Evolutionary conservation across 495 filamentous ascomycete genomes (phyloP).

Genomic region (Podospora comata): DNA sequence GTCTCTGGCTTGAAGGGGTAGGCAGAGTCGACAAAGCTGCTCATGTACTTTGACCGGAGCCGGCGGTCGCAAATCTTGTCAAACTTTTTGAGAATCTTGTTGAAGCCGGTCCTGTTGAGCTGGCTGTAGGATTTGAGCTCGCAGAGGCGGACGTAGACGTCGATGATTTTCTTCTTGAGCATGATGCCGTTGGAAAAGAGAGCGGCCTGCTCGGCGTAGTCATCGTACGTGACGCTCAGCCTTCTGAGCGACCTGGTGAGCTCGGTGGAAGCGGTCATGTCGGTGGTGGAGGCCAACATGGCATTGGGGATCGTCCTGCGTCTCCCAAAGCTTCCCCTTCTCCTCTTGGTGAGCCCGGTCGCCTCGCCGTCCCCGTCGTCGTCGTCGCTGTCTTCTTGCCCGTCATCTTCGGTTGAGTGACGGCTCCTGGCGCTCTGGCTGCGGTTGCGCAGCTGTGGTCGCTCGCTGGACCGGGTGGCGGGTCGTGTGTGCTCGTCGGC

Average conservation of each 20-base stretch:
- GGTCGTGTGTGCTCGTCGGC: conserved; percentile 41
- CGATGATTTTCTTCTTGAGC: conserved; percentile 84
- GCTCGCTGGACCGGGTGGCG: conserved; percentile 30
- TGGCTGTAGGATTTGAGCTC: conserved; percentile 95
- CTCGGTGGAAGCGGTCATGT: conserved; percentile 56
- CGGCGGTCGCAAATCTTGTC: conserved; percentile 89
- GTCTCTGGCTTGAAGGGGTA: conserved; percentile 74
- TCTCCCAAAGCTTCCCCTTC: conserved; percentile 33
- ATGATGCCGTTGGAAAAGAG: conserved; percentile 80
- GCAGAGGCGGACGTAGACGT: conserved; percentile 88
- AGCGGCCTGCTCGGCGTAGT: conserved; percentile 69
- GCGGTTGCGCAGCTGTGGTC: conserved; percentile 26
- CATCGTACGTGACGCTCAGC: conserved; percentile 61
- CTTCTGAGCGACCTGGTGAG: conserved; percentile 48
- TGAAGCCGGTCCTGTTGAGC: conserved; percentile 93
- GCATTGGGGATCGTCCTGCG: conserved; percentile 36
- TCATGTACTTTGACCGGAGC: conserved; percentile 72
- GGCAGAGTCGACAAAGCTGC: conserved; percentile 63
- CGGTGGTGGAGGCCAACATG: conserved; percentile 43
- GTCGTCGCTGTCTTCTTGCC: conserved; percentile 54
- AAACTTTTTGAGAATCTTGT: conserved; percentile 96
- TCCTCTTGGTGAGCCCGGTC: conserved; percentile 47
- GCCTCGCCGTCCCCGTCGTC: conserved; percentile 70
- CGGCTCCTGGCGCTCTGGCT: conserved; percentile 41
- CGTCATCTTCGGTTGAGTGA: conserved; percentile 49